These are phyloP conservation scores for Hemileccinum rubropunctum DNA, from an alignment of 768 basidiomycete species.

Conservation along the genomic window DNA sequence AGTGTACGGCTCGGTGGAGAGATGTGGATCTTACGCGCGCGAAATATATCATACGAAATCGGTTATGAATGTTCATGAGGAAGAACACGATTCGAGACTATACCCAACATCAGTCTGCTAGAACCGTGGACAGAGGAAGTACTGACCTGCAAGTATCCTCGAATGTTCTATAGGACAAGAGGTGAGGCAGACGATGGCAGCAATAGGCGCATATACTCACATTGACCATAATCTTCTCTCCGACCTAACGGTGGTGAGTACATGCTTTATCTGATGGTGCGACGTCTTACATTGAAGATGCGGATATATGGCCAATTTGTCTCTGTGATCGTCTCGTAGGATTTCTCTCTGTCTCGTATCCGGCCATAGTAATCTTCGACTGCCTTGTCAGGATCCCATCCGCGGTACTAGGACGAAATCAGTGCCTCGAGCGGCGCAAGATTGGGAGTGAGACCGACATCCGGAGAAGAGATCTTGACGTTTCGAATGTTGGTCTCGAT, in stretches of 20 bases:
- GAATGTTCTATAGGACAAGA: constrained; percentile 55
- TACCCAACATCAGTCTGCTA: constrained; percentile 5
- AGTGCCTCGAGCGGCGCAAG: background rate
- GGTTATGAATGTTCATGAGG: constrained; percentile 98
- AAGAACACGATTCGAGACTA: constrained; percentile 97
- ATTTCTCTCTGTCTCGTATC: constrained; percentile 79
- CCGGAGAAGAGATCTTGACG: constrained; percentile 98
- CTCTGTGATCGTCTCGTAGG: constrained; percentile 91
- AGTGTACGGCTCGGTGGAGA: background rate
- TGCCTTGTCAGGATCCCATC: constrained; percentile 90
- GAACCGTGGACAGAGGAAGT: background rate
- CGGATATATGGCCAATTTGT: constrained; percentile 92
- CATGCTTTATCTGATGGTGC: background rate
- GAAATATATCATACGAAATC: constrained; percentile 92
- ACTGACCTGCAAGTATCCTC: constrained; percentile 81
- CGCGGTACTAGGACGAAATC: constrained; percentile 63
- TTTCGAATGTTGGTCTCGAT: constrained; percentile 93
- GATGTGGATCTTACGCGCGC: constrained; percentile 63
- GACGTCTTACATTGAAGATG: constrained; percentile 73
- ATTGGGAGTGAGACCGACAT: constrained; percentile 52
- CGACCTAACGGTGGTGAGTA: constrained; percentile 53
- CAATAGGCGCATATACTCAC: constrained; percentile 40
- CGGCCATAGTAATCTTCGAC: constrained; percentile 90
- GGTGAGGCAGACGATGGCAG: background rate
- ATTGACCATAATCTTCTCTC: constrained; percentile 95